phyloP scores from a whole-genome alignment of 2,329 filamentous ascomycete species.

The Aureobasidium sp. region DNA sequence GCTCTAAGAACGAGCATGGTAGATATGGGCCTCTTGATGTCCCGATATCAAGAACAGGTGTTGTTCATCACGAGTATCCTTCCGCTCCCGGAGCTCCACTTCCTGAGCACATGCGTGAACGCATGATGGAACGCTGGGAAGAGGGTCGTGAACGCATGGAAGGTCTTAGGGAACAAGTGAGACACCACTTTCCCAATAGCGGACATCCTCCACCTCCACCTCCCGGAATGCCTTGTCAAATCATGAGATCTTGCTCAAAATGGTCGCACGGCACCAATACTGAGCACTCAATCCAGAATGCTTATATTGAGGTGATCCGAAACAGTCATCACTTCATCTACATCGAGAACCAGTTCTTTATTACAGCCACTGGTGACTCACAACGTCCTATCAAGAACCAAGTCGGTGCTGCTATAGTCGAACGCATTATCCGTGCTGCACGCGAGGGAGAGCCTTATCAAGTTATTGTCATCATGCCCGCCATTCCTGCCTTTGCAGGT shows the following conservation, averaged over 20 bases:
- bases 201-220: slow-evolving; percentile 10
- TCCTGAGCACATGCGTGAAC: slow-evolving; percentile 26
- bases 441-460: slow-evolving; percentile 60
- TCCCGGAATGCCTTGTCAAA: slow-evolving; percentile 52
- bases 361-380: slow-evolving; percentile 65
- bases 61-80: slow-evolving; percentile 24
- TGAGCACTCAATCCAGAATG: slow-evolving; percentile 79
- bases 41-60: slow-evolving; percentile 29
- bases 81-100: slow-evolving; percentile 22
- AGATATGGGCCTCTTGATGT: slow-evolving; percentile 39
- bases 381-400: slow-evolving; percentile 70
- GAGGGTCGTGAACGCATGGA: slow-evolving; percentile 21
- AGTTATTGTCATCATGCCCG: slow-evolving; percentile 69
- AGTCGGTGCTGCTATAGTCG: slow-evolving; percentile 71
- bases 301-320: slow-evolving; percentile 76
- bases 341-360: slow-evolving; percentile 69
- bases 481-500: slow-evolving; percentile 75
- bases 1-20: slow-evolving; percentile 42
- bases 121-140: slow-evolving; percentile 25
- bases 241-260: slow-evolving; percentile 56
- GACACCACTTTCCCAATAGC: slow-evolving; percentile 18
- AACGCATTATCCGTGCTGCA: slow-evolving; percentile 66
- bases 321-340: slow-evolving; percentile 85
- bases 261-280: slow-evolving; percentile 55
- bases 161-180: slow-evolving; percentile 21